Percentiles rank a stretch among this genome's conserved stretches.
Conservation (phyloP, 2,329 filamentous ascomycete species). For the Aureobasidium leucospermi region DNA sequence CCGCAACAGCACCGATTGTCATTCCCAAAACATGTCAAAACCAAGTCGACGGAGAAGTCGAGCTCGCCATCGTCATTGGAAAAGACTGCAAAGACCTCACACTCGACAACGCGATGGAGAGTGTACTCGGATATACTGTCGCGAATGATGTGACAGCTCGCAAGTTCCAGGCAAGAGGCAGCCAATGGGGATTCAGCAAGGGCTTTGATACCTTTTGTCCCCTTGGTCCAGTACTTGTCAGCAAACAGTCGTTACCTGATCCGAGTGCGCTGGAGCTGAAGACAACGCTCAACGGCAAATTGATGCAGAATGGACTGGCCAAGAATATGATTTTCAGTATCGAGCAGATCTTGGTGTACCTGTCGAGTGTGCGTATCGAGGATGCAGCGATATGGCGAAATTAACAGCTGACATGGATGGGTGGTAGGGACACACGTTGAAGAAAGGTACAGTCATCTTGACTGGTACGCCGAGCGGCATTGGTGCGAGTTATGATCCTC, state of each 20-base stretch:
- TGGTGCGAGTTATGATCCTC: neutral
- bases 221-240: conserved; percentile 44
- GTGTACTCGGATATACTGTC: conserved; percentile 47
- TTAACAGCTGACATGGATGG: neutral
- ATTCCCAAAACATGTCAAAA: neutral
- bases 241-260: conserved; percentile 35
- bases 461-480: conserved; percentile 41
- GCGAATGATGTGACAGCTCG: conserved; percentile 51
- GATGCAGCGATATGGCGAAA: neutral
- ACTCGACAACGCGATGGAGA: conserved; percentile 37
- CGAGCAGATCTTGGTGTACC: conserved; percentile 33
- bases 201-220: conserved; percentile 52
- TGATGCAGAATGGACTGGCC: conserved; percentile 36
- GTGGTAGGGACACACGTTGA: conserved; percentile 28
- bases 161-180: conserved; percentile 47
- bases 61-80: conserved; percentile 41
- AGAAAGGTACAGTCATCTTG: conserved; percentile 44
- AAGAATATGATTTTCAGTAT: conserved; percentile 38
- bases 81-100: conserved; percentile 46
- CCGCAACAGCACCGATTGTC: neutral
- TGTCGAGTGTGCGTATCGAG: conserved; percentile 33
- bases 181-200: conserved; percentile 52
- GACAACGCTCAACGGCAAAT: conserved; percentile 43
- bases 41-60: neutral
- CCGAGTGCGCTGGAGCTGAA: conserved; percentile 36